Evolutionary conservation across 1,139 yeast species (phyloP).

Genomic region (Pneumocystis canis): DNA sequence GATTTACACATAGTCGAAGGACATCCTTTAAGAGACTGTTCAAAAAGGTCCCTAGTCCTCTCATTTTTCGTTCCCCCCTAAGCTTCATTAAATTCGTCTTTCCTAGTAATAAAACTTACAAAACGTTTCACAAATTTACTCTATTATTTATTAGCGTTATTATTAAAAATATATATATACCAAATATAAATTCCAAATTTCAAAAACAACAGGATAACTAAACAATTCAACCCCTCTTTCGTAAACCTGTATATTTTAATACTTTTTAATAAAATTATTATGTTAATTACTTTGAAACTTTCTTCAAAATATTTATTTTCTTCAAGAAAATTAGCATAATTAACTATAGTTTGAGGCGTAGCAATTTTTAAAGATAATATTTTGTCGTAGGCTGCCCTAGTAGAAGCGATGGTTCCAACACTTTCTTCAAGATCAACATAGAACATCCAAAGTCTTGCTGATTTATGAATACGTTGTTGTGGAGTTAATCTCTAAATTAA

Average conservation of each 20-base stretch:
- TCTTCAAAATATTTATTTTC: slow-evolving; percentile 35
- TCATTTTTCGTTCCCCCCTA: slow-evolving; percentile 28
- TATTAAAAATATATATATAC: background rate
- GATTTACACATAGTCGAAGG: slow-evolving; percentile 37
- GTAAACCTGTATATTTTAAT: slow-evolving; percentile 26
- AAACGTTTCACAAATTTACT: slow-evolving; percentile 34
- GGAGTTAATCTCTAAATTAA: slow-evolving; percentile 28
- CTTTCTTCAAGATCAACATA: slow-evolving; percentile 64
- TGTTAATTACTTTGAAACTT: slow-evolving; percentile 31
- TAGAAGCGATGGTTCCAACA: slow-evolving; percentile 32
- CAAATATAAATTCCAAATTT: slow-evolving; percentile 60
- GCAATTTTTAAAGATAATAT: slow-evolving; percentile 51
- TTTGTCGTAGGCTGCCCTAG: slow-evolving; percentile 41
- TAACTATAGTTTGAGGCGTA: slow-evolving; percentile 51
- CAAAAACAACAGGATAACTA: slow-evolving; percentile 47
- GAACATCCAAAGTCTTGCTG: slow-evolving; percentile 54
- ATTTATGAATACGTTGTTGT: slow-evolving; percentile 45
- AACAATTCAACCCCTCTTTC: slow-evolving; percentile 55
- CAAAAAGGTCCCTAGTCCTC: slow-evolving; percentile 59
- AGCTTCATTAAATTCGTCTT: background rate
- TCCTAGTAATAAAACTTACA: slow-evolving; percentile 16
- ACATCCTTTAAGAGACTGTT: slow-evolving; percentile 39
- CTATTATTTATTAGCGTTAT: background rate
- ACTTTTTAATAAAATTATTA: background rate
- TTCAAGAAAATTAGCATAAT: slow-evolving; percentile 51